Conservation (phyloP, 768 basidiomycete genomes). For the Podaxis carcinomalis region DNA sequence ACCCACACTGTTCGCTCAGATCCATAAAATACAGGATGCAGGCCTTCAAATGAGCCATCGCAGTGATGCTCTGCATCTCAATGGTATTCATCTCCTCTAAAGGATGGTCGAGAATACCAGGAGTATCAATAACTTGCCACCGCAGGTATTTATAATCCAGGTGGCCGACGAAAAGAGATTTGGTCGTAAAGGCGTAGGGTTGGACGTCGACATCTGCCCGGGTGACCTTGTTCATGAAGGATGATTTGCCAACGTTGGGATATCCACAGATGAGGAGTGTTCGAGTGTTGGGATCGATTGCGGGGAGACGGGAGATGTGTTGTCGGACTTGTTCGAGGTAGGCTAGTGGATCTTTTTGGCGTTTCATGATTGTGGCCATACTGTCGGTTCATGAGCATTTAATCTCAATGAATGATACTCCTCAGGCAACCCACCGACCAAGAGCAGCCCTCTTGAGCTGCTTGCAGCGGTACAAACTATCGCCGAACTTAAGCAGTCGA, state of each 20-base stretch:
- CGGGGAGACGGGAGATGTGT: constrained; percentile 96
- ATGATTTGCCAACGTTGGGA: constrained; percentile 99
- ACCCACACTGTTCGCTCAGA: constrained; percentile 96
- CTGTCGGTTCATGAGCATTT: constrained; percentile 31
- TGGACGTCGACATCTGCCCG: constrained; percentile 99
- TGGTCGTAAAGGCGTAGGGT: constrained; percentile 99
- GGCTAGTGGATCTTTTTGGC: constrained; percentile 97
- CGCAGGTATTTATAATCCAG: constrained; percentile 98
- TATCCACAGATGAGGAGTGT: constrained; percentile 98
- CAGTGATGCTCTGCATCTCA: constrained; percentile 99
- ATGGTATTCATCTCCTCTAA: constrained; percentile 99
- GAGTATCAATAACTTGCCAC: constrained; percentile 99
- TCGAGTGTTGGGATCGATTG: constrained; percentile 97
- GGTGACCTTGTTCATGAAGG: constrained; percentile 99
- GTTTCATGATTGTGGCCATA: constrained; percentile 98
- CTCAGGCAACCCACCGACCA: constrained; percentile 71
- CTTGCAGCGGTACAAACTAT: constrained; percentile 96
- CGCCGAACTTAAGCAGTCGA: constrained; percentile 95
- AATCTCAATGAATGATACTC: not conserved
- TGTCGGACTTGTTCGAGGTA: constrained; percentile 99
- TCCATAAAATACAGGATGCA: constrained; percentile 99
- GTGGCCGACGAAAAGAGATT: constrained; percentile 97
- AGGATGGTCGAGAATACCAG: constrained; percentile 96
- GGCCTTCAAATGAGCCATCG: constrained; percentile 91
- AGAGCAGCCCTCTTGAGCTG: constrained; percentile 97